Conservation (phyloP, 345 rosid genomes). For the Melaleuca alternifolia region DNA sequence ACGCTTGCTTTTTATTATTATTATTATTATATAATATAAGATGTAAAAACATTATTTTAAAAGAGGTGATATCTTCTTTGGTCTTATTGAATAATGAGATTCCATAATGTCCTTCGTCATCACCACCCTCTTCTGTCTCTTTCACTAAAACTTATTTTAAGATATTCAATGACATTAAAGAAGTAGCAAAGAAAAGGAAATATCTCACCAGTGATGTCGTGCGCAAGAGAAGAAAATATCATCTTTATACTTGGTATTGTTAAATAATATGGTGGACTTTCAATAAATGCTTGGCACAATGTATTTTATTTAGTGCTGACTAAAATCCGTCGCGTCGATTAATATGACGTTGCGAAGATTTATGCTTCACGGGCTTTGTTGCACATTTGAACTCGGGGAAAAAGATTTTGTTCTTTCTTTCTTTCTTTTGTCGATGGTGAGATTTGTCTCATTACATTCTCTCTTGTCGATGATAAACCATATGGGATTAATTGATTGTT, state of each 20-base stretch:
- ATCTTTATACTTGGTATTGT: background rate
- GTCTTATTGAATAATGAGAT: background rate
- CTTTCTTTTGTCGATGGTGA: background rate
- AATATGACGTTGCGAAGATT: background rate
- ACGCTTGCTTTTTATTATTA: too few relatives aligned
- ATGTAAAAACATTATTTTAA: background rate
- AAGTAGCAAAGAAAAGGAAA: background rate
- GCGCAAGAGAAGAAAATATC: background rate
- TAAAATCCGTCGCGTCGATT: background rate
- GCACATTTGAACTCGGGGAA: background rate
- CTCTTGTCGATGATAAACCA: background rate
- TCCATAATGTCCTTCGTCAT: background rate
- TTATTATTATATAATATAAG: too few relatives aligned
- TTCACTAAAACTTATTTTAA: background rate
- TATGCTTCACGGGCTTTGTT: background rate
- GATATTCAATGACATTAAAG: background rate
- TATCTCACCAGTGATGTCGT: background rate
- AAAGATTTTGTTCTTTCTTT: background rate
- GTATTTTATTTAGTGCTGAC: background rate
- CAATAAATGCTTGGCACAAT: background rate
- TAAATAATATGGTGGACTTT: background rate
- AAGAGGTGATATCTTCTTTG: background rate
- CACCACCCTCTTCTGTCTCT: background rate
- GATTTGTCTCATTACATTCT: background rate
- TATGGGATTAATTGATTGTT: background rate